Conservation (phyloP, 148 eudicot genomes). For the Rhododendron simsii region DNA sequence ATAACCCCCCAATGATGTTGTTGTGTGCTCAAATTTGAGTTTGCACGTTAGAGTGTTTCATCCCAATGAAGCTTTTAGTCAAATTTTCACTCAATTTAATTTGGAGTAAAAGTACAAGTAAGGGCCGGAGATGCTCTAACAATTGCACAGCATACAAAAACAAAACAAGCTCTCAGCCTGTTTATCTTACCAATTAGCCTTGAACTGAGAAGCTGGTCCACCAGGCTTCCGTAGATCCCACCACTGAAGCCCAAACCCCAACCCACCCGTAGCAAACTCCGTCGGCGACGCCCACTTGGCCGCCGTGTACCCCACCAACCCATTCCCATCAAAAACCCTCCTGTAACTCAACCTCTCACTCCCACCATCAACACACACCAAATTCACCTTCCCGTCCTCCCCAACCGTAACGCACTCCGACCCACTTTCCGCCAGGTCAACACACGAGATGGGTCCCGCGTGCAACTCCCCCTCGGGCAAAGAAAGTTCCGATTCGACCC, state of each 20-base stretch:
- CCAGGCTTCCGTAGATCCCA: constrained; percentile 86
- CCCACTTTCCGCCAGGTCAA: constrained; percentile 57
- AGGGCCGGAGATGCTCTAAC: neutral
- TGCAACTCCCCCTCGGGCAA: constrained; percentile 42
- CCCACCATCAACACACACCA: constrained; percentile 35
- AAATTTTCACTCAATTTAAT: neutral
- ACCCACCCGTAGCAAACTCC: constrained; percentile 83
- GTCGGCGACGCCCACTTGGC: constrained; percentile 72
- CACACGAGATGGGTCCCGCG: constrained; percentile 43
- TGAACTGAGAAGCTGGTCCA: constrained; percentile 61
- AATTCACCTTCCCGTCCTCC: constrained; percentile 83
- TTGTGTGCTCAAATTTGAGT: neutral
- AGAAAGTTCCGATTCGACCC: constrained; percentile 15
- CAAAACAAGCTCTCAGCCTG: neutral
- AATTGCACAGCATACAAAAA: neutral
- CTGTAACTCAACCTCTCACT: constrained; percentile 21
- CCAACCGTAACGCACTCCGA: constrained; percentile 70
- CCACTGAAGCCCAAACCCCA: constrained; percentile 83
- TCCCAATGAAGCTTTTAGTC: neutral
- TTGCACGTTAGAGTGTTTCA: neutral
- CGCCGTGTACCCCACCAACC: constrained; percentile 58
- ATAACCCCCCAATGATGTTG: too few relatives aligned
- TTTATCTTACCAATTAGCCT: constrained; percentile 50
- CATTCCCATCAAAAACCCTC: constrained; percentile 59
- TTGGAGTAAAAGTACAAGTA: neutral